phyloP scores from a whole-genome alignment of 768 basidiomycete genomes.

The Floccularia luteovirens region DNA sequence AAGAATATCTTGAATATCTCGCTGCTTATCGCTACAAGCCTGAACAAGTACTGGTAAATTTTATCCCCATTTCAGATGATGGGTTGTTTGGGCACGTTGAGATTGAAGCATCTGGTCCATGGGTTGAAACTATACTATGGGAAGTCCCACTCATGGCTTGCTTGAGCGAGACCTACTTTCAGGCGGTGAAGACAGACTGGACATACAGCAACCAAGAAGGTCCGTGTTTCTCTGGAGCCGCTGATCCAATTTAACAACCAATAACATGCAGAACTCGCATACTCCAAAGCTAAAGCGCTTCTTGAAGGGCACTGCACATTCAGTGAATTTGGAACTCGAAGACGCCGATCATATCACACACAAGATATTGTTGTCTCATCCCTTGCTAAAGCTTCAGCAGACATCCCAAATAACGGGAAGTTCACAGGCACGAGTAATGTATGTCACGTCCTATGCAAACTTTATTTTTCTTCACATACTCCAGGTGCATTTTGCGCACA shows the following conservation, averaged over 20 bases:
- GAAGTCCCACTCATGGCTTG: constrained; percentile 94
- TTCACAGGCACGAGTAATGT: constrained; percentile 92
- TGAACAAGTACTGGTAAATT: constrained; percentile 59
- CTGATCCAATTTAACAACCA: not conserved
- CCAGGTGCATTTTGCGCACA: constrained; percentile 80
- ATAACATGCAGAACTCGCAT: constrained; percentile 67
- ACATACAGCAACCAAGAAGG: constrained; percentile 75
- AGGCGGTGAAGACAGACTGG: constrained; percentile 73
- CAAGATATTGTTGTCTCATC: constrained; percentile 75
- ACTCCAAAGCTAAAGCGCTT: constrained; percentile 59
- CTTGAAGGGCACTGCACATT: constrained; percentile 59
- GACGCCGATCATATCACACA: constrained; percentile 62
- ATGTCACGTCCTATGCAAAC: constrained; percentile 10
- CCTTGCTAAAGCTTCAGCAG: constrained; percentile 58
- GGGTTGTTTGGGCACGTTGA: constrained; percentile 53
- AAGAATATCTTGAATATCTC: constrained; percentile 74
- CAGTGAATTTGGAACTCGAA: constrained; percentile 84
- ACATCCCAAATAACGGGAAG: constrained; percentile 38
- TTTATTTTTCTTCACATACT: constrained; percentile 2
- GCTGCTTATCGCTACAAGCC: constrained; percentile 63
- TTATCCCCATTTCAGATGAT: constrained; percentile 49
- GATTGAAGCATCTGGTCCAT: constrained; percentile 66
- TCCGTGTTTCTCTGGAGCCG: too few relatives aligned
- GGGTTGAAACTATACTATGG: constrained; percentile 87
- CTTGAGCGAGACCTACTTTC: constrained; percentile 87